A percentile compares a stretch with the other conserved stretches of the same genome.
These are phyloP conservation scores for Phytophthora nicotianae DNA, from an alignment of 352 stramenopile species.

Conservation along the genomic window DNA sequence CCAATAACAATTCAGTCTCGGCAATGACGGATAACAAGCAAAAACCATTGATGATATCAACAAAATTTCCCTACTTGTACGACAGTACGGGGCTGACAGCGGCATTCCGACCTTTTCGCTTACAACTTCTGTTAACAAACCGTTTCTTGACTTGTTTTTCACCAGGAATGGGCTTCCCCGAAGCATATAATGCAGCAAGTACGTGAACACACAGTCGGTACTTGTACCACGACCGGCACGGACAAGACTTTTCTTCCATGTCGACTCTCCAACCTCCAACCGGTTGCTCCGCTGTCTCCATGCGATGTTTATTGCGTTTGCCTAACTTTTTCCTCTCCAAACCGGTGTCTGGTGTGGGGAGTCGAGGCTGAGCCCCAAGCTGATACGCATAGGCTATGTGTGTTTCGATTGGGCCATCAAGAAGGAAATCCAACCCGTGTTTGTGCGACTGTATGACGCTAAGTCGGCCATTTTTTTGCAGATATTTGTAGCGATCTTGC, in stretches of 20 bases:
- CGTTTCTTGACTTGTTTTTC: neutral
- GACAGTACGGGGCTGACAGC: neutral
- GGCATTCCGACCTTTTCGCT: neutral
- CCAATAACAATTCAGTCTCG: too few species aligned
- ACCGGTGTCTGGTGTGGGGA: neutral
- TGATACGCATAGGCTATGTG: conserved; percentile 11
- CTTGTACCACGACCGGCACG: conserved; percentile 7
- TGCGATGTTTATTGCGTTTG: neutral
- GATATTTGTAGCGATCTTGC: conserved; percentile 6
- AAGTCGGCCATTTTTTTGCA: neutral
- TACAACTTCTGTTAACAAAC: neutral
- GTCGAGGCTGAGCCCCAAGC: neutral
- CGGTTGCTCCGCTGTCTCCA: neutral
- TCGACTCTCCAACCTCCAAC: neutral
- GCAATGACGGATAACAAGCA: neutral
- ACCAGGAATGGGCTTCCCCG: neutral
- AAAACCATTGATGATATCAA: neutral
- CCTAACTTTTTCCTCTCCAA: neutral
- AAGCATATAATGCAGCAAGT: neutral
- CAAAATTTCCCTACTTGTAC: neutral
- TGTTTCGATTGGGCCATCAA: conserved; percentile 1
- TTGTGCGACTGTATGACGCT: conserved; percentile 16
- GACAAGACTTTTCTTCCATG: neutral
- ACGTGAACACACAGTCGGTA: conserved; percentile 3
- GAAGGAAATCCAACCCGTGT: conserved; percentile 6